Evolutionary conservation across 2,329 filamentous ascomycete species (phyloP).

Genomic region (Trichoderma sp.): DNA sequence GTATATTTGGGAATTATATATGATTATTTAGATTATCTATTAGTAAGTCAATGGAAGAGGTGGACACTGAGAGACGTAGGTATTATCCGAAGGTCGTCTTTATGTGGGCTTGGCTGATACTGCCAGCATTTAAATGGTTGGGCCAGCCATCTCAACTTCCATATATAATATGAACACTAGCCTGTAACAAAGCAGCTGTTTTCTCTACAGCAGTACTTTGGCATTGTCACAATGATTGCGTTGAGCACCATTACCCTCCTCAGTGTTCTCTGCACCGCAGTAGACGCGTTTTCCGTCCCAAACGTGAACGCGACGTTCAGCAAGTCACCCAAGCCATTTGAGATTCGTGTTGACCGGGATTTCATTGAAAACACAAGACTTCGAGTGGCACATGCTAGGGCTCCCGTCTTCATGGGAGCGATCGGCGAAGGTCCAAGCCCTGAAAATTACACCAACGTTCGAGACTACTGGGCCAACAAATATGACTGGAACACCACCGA

Average conservation of each 20-base stretch:
- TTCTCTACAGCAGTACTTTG: background rate
- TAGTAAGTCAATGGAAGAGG: background rate
- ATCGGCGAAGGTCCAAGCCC: background rate
- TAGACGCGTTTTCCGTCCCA: background rate
- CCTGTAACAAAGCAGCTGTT: background rate
- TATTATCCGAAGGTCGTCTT: background rate
- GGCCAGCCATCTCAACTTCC: background rate
- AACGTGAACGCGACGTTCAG: background rate
- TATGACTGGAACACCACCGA: background rate
- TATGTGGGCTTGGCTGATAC: too few relatives aligned
- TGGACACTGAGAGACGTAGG: background rate
- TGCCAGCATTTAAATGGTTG: too few relatives aligned
- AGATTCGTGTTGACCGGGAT: background rate
- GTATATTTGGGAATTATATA: background rate
- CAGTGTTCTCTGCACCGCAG: background rate
- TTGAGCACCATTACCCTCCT: background rate
- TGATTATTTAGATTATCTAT: background rate
- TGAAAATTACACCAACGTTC: background rate
- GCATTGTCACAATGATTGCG: background rate
- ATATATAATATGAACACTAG: background rate
- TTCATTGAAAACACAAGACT: constrained; percentile 4
- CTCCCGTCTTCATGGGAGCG: background rate
- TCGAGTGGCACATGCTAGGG: background rate
- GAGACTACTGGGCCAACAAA: background rate
- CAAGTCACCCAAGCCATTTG: background rate